Evolutionary conservation across 768 basidiomycete genomes (phyloP).

Genomic region (Mycena vitilis): DNA sequence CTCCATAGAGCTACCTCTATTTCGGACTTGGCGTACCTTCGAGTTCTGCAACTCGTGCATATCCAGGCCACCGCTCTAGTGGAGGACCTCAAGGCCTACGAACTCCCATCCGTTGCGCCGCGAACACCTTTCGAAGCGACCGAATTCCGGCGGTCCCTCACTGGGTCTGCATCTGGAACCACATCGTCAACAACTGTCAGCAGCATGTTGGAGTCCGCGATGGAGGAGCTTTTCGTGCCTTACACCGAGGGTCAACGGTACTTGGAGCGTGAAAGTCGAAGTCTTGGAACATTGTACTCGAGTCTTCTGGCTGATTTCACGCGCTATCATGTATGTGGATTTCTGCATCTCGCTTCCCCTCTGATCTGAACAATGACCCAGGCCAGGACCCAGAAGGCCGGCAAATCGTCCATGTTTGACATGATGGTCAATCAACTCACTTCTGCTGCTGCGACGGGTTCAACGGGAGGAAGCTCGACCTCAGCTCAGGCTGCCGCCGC

Average conservation of each 20-base stretch:
- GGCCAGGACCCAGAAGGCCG: conserved; percentile 63
- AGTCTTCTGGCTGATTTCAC: conserved; percentile 79
- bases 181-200: conserved; percentile 71
- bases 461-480: conserved; percentile 67
- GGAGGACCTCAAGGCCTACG: conserved; percentile 92
- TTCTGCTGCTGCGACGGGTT: conserved; percentile 76
- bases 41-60: conserved; percentile 90
- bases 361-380: conserved; percentile 46
- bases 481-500: conserved; percentile 90
- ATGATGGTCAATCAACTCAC: conserved; percentile 92
- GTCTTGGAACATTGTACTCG: conserved; percentile 82
- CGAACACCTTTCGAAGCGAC: conserved; percentile 72
- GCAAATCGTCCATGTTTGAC: conserved; percentile 86
- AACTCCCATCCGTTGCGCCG: conserved; percentile 76
- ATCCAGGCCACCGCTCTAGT: conserved; percentile 80
- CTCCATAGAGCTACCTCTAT: conserved; percentile 78
- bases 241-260: conserved; percentile 94
- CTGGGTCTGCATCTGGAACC: conserved; percentile 55
- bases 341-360: conserved; percentile 8
- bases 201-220: conserved; percentile 92
- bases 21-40: conserved; percentile 91
- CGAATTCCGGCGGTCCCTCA: conserved; percentile 70
- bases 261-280: conserved; percentile 91
- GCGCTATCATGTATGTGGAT: conserved; percentile 83
- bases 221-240: conserved; percentile 96